These are phyloP conservation scores for Fusarium incarnatum DNA, from an alignment of 2,329 filamentous ascomycete genomes.

Conservation along the genomic window DNA sequence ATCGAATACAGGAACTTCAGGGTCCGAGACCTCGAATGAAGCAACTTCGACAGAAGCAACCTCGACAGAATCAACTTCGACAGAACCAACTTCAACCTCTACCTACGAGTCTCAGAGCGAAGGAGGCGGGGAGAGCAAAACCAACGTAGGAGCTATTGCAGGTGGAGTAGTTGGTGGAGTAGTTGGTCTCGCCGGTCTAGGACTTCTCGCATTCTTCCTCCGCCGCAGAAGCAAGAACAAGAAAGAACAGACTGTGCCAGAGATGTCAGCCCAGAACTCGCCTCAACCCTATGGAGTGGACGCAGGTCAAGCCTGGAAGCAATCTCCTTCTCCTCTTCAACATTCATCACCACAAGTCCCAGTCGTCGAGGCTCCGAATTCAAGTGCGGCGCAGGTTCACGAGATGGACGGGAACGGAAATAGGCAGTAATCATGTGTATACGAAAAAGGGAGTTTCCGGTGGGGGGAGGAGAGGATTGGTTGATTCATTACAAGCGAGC, in stretches of 20 bases:
- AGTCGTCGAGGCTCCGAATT: slow-evolving; percentile 25
- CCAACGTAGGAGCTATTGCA: slow-evolving; percentile 23
- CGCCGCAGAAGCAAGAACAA: slow-evolving; percentile 31
- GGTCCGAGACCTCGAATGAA: neutral
- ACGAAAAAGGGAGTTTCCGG: neutral
- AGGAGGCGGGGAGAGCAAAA: neutral
- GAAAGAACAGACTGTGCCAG: neutral
- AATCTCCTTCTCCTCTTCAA: slow-evolving; percentile 4
- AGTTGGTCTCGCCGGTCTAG: slow-evolving; percentile 11
- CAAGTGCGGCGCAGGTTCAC: slow-evolving; percentile 7
- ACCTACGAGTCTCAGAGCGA: neutral
- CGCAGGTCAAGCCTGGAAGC: slow-evolving; percentile 18
- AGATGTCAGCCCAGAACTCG: neutral
- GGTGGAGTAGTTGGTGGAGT: slow-evolving; percentile 35
- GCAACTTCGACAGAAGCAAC: neutral
- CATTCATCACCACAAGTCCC: neutral
- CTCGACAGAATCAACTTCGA: neutral
- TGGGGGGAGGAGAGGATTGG: neutral
- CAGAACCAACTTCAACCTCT: neutral
- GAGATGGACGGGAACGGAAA: slow-evolving; percentile 13
- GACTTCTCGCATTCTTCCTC: slow-evolving; percentile 24
- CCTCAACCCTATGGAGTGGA: slow-evolving; percentile 12
- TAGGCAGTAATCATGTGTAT: slow-evolving; percentile 6
- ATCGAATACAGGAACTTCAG: neutral
- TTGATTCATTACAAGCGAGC: neutral